A percentile compares a stretch with the other conserved stretches of the same genome.
These are phyloP conservation scores for Pseudogymnoascus sp. DNA, from an alignment of 2,329 filamentous ascomycete species.

Conservation along the genomic window DNA sequence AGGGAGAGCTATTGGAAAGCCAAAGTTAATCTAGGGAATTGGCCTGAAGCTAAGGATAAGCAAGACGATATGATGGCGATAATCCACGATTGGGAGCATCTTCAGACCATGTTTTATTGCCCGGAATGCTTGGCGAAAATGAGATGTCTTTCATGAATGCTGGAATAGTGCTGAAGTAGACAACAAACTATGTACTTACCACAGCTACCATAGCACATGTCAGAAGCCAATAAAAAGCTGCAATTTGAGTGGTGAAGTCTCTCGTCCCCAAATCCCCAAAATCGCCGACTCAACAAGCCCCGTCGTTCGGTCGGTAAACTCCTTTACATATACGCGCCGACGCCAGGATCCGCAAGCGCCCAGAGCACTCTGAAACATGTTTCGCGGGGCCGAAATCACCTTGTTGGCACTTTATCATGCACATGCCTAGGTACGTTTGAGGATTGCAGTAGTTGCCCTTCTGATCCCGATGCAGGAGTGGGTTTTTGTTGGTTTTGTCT, in stretches of 20 bases:
- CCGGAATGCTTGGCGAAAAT: too few species aligned
- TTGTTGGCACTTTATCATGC: slow-evolving; percentile 1
- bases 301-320: not conserved
- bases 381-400: not conserved
- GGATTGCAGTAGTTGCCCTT: not conserved
- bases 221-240: not conserved
- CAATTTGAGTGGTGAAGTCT: not conserved
- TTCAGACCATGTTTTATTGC: too few species aligned
- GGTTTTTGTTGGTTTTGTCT: not conserved
- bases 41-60: too few species aligned
- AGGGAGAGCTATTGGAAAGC: too few species aligned
- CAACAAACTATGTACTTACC: not conserved
- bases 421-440: not conserved
- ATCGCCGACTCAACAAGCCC: not conserved
- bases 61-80: too few species aligned
- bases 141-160: too few species aligned
- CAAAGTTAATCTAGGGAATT: too few species aligned
- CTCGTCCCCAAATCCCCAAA: not conserved
- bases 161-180: not conserved
- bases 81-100: too few species aligned
- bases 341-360: slow-evolving; percentile 2
- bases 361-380: not conserved
- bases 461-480: not conserved
- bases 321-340: slow-evolving; percentile 6
- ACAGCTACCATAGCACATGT: not conserved